Percentiles rank a stretch among this genome's conserved stretches.
Conservation (phyloP, 2,329 filamentous ascomycete species). For the Aspergillus unguis region DNA sequence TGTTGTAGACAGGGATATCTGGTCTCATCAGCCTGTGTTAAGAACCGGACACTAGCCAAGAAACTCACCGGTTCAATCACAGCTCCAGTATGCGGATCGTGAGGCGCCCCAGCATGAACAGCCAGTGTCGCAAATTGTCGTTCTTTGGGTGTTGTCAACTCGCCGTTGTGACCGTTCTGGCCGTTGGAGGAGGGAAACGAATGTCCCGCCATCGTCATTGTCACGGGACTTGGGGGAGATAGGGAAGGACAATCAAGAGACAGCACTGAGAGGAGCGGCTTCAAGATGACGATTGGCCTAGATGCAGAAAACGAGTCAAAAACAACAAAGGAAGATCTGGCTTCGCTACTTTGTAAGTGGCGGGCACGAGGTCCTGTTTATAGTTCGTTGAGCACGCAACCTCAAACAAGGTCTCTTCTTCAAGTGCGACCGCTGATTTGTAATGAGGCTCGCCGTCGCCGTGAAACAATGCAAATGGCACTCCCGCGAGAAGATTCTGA, state of each 20-base stretch:
- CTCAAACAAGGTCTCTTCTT: not conserved
- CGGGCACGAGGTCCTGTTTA: slow-evolving; percentile 1
- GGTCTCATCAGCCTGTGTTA: slow-evolving; percentile 1
- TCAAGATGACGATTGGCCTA: too few relatives aligned
- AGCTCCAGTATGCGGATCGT: slow-evolving; percentile 87
- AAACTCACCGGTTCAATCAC: slow-evolving; percentile 75
- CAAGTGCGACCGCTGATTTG: slow-evolving; percentile 15
- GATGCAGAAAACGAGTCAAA: not conserved
- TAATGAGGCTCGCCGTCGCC: slow-evolving; percentile 9
- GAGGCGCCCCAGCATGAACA: slow-evolving; percentile 87
- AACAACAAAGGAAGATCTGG: not conserved
- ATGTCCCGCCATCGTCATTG: slow-evolving; percentile 21
- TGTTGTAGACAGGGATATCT: slow-evolving; percentile 93
- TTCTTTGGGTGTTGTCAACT: slow-evolving; percentile 59
- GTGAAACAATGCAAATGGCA: slow-evolving; percentile 1
- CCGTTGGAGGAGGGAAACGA: slow-evolving; percentile 12
- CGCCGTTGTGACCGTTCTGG: slow-evolving; percentile 33
- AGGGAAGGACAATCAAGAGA: not conserved
- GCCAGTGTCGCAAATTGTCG: slow-evolving; percentile 88
- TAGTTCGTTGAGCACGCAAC: not conserved
- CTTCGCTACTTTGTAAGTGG: not conserved
- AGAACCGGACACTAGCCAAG: not conserved
- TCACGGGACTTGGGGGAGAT: slow-evolving; percentile 13
- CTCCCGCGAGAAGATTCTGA: not conserved
- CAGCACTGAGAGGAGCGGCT: not conserved